phyloP scores from a whole-genome alignment of 2,329 filamentous ascomycete genomes.

The Fusarium ramigenum region DNA sequence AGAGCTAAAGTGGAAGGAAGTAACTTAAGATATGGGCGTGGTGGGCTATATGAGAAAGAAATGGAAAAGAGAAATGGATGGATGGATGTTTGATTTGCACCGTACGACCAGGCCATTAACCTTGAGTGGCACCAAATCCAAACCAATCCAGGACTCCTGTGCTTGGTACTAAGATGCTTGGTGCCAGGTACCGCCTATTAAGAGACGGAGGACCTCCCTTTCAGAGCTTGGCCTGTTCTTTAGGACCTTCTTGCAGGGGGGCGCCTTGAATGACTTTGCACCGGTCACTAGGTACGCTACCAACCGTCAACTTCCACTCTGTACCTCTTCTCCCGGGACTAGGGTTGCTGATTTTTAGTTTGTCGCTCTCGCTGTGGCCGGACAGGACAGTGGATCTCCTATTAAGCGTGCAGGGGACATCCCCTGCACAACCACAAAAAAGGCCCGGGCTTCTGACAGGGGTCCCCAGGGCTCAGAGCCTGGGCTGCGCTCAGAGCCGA shows the following conservation, averaged over 20 bases:
- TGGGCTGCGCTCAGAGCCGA: constrained; percentile 25
- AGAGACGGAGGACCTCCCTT: constrained; percentile 30
- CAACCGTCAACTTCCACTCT: constrained; percentile 13
- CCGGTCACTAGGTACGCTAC: constrained; percentile 12
- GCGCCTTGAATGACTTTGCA: constrained; percentile 20
- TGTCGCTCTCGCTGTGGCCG: constrained; percentile 32
- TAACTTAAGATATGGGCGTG: constrained; percentile 23
- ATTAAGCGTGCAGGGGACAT: constrained; percentile 27
- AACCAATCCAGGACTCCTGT: constrained; percentile 30
- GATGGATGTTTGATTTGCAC: constrained; percentile 40
- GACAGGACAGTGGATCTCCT: constrained; percentile 29
- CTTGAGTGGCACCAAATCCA: constrained; percentile 29
- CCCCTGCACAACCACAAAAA: constrained; percentile 24
- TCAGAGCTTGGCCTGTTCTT: constrained; percentile 32
- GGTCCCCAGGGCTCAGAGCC: constrained; percentile 6
- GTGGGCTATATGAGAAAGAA: constrained; percentile 40
- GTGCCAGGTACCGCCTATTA: constrained; percentile 26
- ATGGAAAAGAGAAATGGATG: constrained; percentile 5
- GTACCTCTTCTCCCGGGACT: constrained; percentile 29
- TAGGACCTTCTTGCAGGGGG: neutral
- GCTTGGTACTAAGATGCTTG: constrained; percentile 36
- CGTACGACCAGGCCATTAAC: constrained; percentile 40
- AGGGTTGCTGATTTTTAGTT: constrained; percentile 9
- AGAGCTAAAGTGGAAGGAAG: constrained; percentile 30
- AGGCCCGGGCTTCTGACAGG: constrained; percentile 27